A percentile compares a stretch with the other conserved stretches of the same genome.
Evolutionary conservation across 2,329 filamentous ascomycete species (phyloP).

Genomic region (Calonectria leucothoes): DNA sequence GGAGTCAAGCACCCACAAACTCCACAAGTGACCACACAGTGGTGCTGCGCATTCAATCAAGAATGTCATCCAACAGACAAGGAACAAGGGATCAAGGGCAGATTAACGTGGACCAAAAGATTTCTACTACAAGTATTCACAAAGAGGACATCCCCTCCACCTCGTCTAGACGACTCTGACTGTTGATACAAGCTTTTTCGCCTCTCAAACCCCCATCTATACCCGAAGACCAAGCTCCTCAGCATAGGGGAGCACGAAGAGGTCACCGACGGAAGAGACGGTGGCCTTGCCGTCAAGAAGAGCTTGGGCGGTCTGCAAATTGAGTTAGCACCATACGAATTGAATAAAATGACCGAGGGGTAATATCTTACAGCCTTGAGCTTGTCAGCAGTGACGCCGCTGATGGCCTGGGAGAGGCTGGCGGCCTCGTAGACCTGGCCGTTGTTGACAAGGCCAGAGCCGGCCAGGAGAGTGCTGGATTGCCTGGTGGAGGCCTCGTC

Average conservation of each 20-base stretch:
- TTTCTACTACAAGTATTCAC: conserved; percentile 61
- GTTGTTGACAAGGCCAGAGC: conserved; percentile 83
- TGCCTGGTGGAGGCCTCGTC: conserved; percentile 83
- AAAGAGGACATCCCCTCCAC: conserved; percentile 51
- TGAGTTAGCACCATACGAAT: conserved; percentile 40
- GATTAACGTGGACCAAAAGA: conserved; percentile 45
- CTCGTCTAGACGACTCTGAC: conserved; percentile 53
- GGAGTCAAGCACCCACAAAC: not conserved
- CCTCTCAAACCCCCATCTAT: conserved; percentile 66
- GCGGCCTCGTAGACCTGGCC: conserved; percentile 87
- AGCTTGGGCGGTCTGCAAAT: conserved; percentile 81
- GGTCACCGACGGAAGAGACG: conserved; percentile 89
- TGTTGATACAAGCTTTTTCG: conserved; percentile 57
- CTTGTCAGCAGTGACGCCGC: conserved; percentile 84
- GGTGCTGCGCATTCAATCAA: not conserved
- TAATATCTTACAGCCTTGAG: conserved; percentile 80
- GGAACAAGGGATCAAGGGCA: conserved; percentile 24
- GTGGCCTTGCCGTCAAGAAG: conserved; percentile 90
- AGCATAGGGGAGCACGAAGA: conserved; percentile 90
- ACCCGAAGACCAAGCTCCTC: conserved; percentile 94
- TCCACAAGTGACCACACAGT: not conserved
- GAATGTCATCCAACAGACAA: not conserved
- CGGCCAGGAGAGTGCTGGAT: conserved; percentile 84
- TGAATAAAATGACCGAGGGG: conserved; percentile 28
- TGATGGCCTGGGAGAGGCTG: conserved; percentile 81